A percentile compares a stretch with the other conserved stretches of the same genome.
Evolutionary conservation across 139 green algal genomes (phyloP).

Genomic region (Edaphochlamys debaryana): DNA sequence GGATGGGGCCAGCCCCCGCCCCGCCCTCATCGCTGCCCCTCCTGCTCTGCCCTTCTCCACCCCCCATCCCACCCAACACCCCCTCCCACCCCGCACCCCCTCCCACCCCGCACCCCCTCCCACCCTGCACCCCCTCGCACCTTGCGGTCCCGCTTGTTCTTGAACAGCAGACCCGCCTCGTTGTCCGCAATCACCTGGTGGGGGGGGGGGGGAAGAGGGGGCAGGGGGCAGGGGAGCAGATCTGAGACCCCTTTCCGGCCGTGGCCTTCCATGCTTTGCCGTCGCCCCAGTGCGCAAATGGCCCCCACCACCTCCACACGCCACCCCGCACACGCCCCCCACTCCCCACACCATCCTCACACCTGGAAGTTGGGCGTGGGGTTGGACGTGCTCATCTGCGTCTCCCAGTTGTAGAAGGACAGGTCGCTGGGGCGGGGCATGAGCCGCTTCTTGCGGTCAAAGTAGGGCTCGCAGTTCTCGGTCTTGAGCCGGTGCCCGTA

Average conservation of each 20-base stretch:
- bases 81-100: too few species aligned
- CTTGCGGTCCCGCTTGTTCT: constrained; percentile 92
- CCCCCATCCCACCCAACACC: too few species aligned
- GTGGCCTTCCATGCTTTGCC: too few species aligned
- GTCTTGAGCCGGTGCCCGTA: constrained; percentile 77
- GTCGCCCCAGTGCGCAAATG: neutral
- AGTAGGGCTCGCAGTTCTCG: constrained; percentile 83
- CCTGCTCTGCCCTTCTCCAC: too few species aligned
- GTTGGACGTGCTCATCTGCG: constrained; percentile 82
- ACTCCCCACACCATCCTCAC: neutral
- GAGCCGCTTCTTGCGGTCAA: constrained; percentile 79
- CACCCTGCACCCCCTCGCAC: too few species aligned
- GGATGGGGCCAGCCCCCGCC: too few species aligned
- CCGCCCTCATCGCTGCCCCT: too few species aligned
- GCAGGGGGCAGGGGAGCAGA: too few species aligned
- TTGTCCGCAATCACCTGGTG: constrained; percentile 86
- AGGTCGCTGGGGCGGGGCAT: constrained; percentile 88
- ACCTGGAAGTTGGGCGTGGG: constrained; percentile 89
- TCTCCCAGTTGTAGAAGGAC: constrained; percentile 94
- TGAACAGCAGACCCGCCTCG: constrained; percentile 85
- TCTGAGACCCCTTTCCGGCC: too few species aligned
- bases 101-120: too few species aligned
- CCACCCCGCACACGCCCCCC: too few species aligned
- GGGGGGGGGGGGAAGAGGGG: neutral
- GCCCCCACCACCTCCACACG: neutral